Conservation (phyloP, 1,139 yeast genomes). For the Arxiozyma heterogenica region DNA sequence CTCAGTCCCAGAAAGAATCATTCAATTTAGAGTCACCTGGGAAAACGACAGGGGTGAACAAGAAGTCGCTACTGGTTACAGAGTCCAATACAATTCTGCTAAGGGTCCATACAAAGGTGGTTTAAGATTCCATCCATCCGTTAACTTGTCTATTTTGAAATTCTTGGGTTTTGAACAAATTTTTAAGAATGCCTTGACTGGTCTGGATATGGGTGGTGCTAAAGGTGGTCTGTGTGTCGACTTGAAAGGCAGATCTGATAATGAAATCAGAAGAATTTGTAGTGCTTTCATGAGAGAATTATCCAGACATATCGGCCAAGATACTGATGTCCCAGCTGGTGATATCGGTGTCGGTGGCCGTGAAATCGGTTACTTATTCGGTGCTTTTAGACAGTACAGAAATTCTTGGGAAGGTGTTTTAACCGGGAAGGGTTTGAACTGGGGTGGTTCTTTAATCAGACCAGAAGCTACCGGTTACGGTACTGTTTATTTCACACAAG, state of each 20-base stretch:
- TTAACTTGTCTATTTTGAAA: slow-evolving; percentile 87
- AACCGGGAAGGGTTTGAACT: slow-evolving; percentile 93
- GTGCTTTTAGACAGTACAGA: slow-evolving; percentile 89
- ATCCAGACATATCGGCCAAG: slow-evolving; percentile 92
- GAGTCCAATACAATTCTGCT: slow-evolving; percentile 97
- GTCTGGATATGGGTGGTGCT: slow-evolving; percentile 98
- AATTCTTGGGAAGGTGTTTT: slow-evolving; percentile 95
- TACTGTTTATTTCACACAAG: slow-evolving; percentile 90
- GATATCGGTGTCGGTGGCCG: slow-evolving; percentile 92
- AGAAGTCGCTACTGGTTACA: slow-evolving; percentile 93
- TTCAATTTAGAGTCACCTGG: slow-evolving; percentile 97
- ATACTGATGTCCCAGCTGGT: slow-evolving; percentile 97
- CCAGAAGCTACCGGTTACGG: slow-evolving; percentile 99
- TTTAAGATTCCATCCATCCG: slow-evolving; percentile 94
- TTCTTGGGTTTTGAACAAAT: slow-evolving; percentile 97
- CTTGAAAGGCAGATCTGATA: slow-evolving; percentile 88
- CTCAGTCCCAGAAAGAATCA: slow-evolving; percentile 89
- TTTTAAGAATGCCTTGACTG: slow-evolving; percentile 96
- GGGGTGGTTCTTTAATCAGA: slow-evolving; percentile 99
- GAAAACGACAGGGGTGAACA: slow-evolving; percentile 88
- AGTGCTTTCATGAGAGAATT: slow-evolving; percentile 91
- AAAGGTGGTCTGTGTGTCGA: slow-evolving; percentile 98
- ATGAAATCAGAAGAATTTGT: slow-evolving; percentile 95
- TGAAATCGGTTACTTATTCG: slow-evolving; percentile 88
- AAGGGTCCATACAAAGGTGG: slow-evolving; percentile 99